These are phyloP conservation scores for Pilobolus umbonatus DNA, from an alignment of 192 early-diverging fungal species.

Conservation along the genomic window DNA sequence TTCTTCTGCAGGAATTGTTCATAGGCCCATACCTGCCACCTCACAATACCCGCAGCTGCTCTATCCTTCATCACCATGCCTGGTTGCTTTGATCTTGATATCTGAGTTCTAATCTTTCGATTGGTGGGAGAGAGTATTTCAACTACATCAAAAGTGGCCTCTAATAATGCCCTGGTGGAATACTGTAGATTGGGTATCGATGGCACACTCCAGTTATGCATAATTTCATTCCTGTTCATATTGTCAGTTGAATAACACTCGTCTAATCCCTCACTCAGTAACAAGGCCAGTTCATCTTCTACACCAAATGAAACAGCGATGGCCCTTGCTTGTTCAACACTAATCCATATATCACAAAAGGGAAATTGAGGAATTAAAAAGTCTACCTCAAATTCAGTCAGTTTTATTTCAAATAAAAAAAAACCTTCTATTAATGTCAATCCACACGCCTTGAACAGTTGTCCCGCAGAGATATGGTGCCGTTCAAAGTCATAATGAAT, in stretches of 20 bases:
- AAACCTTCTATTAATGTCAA: constrained; percentile 29
- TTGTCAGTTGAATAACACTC: constrained; percentile 22
- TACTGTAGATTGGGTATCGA: constrained; percentile 24
- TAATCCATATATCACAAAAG: constrained; percentile 31
- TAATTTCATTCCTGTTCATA: constrained; percentile 15
- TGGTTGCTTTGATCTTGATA: constrained; percentile 9
- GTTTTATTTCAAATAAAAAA: constrained; percentile 19
- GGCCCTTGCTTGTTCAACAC: constrained; percentile 12
- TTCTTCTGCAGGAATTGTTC: constrained; percentile 19
- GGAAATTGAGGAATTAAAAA: constrained; percentile 26
- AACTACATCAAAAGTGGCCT: constrained; percentile 12
- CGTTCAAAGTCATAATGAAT: constrained; percentile 21
- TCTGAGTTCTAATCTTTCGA: constrained; percentile 28
- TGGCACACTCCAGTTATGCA: constrained; percentile 30
- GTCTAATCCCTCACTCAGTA: constrained; percentile 1
- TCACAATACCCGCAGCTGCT: constrained; percentile 22
- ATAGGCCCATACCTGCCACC: constrained; percentile 30
- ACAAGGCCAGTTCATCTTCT: constrained; percentile 3
- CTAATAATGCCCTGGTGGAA: constrained; percentile 26
- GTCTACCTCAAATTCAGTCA: constrained; percentile 23
- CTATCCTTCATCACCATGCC: constrained; percentile 31
- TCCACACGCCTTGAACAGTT: constrained; percentile 29
- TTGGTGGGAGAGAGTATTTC: neutral
- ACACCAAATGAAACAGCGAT: constrained; percentile 26
- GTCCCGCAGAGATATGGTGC: constrained; percentile 26